Conservation (phyloP, 495 filamentous ascomycete genomes). For the Paragyromitra xinjiangensis region DNA sequence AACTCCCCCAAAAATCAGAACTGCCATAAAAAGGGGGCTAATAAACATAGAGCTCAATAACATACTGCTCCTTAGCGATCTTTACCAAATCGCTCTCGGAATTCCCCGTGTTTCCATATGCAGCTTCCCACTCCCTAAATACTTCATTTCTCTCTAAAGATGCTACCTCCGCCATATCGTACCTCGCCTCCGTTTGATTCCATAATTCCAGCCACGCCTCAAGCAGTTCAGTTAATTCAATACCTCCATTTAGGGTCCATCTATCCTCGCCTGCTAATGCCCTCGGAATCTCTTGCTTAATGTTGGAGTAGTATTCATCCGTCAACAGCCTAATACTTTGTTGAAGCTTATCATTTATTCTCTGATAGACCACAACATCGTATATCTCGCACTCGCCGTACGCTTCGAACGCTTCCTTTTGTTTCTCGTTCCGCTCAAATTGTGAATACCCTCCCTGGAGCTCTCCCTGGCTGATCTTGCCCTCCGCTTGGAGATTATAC, state of each 20-base stretch:
- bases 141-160: no score
- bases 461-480: not conserved
- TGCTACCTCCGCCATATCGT: not conserved
- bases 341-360: not conserved
- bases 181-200: slow-evolving; percentile 10
- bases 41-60: not conserved
- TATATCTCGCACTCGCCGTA: slow-evolving; percentile 1
- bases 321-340: not conserved
- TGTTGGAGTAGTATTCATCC: not conserved
- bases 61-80: not conserved
- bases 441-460: not conserved
- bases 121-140: not conserved
- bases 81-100: not conserved
- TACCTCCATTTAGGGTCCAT: not conserved
- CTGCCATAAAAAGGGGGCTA: not conserved
- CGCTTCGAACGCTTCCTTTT: not conserved
- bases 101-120: not conserved
- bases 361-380: not conserved
- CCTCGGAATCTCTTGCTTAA: not conserved
- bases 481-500: not conserved
- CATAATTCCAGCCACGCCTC: slow-evolving; percentile 5
- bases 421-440: not conserved
- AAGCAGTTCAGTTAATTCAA: slow-evolving; percentile 6
- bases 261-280: slow-evolving; percentile 11
- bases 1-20: not conserved